Base-by-base conservation (phyloP, 768 basidiomycete species). In the Trametes cinnabarina region DNA sequence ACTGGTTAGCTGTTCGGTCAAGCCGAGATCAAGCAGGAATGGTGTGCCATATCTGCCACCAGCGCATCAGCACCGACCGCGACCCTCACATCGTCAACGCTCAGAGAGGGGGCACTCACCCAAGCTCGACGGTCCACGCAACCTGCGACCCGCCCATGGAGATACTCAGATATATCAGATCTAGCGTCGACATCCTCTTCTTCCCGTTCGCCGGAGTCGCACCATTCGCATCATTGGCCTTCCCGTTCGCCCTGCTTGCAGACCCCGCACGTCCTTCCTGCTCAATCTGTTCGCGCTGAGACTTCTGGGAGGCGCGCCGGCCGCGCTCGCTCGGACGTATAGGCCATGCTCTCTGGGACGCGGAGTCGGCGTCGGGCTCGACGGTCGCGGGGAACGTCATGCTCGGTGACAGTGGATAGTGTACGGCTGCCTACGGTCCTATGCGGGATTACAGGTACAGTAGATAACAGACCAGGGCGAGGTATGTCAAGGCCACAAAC, bases 61-160 rank as follows among this genome's bases (percentile, higher is more conserved):
- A 51, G 14, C 26, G 19, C 37, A 35, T 44, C 40, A 57, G 41
- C 25, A 25, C 23, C 43, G 34, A 37, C 19, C 19, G n/a, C 42
- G 23, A 17, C 43, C 30, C 2, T 41, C 11, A 17, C 28, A 6
- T 19, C 28, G n/a, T n/a, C n/a, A n/a, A n/a, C n/a, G 19, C 23
- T 14, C 17, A 49, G 28, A 43, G 23, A n/a, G 30, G 10, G 17
- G 19, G 37, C 26, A 74, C 87, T 63, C 67, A 94, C 93, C 92
- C 93, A 23, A 95, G 83, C 69, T 96, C 94, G 3, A 97, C 89
- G 1, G 94, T 96, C 95, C 95, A 98, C 1, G 92, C 89, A 23
- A 98, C 86, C 74, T 97, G 92, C 6, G 90, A 92, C 15, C 96
- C 96, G 42, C 86, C 93, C 90, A 98, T 95, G 8, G 94, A 92